phyloP scores from a whole-genome alignment of 495 filamentous ascomycete species.

The Xylaria intraflava region DNA sequence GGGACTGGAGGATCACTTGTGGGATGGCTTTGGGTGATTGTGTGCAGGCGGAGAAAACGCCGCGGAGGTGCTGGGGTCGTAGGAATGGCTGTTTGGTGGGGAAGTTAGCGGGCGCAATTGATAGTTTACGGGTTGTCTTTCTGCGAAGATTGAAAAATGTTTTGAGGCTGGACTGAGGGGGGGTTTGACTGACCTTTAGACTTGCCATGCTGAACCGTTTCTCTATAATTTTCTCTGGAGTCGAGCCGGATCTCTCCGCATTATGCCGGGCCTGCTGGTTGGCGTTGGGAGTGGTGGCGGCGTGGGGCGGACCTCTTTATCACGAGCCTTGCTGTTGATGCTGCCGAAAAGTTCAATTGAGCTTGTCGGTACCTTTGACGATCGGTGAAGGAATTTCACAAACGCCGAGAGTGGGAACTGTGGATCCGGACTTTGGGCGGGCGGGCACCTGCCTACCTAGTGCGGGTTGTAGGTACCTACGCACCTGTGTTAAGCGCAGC shows the following conservation, averaged over 20 bases:
- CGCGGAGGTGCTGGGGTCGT: constrained; percentile 19
- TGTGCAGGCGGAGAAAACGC: constrained; percentile 8
- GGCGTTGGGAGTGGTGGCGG: background rate
- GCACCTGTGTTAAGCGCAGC: no score
- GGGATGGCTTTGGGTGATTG: background rate
- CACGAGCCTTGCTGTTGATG: constrained; percentile 3
- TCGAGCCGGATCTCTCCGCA: background rate
- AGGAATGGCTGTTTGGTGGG: constrained; percentile 13
- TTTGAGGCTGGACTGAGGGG: no score
- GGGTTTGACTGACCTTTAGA: constrained; percentile 18
- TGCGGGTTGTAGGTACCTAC: no score
- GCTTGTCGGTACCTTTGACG: background rate
- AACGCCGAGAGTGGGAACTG: constrained; percentile 14
- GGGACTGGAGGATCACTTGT: constrained; percentile 9
- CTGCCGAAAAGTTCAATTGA: constrained; percentile 19
- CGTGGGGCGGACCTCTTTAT: background rate
- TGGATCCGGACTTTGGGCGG: no score
- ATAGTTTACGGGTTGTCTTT: background rate
- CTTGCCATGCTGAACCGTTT: constrained; percentile 18
- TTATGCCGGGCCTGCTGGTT: background rate
- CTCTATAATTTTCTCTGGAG: background rate
- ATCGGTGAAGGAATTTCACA: constrained; percentile 25
- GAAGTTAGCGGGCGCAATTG: no score
- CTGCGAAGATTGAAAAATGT: no score
- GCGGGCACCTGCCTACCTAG: background rate